These are phyloP conservation scores for Dryas integrifolia DNA, from an alignment of 331 rosid species.

Conservation along the genomic window DNA sequence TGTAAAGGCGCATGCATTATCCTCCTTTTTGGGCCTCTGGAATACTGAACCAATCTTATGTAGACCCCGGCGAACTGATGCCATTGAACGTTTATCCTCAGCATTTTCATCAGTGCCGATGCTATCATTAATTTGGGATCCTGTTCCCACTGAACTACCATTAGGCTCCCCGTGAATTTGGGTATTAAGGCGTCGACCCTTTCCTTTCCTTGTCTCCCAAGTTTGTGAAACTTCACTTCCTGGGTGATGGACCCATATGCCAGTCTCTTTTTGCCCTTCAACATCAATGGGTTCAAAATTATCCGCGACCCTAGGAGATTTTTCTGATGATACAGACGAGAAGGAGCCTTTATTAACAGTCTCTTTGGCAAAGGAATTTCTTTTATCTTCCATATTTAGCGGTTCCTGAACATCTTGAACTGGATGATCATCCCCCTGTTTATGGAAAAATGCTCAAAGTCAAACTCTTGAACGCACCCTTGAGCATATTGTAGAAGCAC, in stretches of 20 bases:
- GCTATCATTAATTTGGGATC: conserved; percentile 40
- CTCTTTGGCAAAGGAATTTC: conserved; percentile 46
- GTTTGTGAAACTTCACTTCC: conserved; percentile 71
- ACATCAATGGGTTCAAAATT: conserved; percentile 70
- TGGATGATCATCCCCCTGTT: conserved; percentile 48
- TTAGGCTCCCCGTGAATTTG: conserved; percentile 44
- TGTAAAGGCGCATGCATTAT: conserved; percentile 21
- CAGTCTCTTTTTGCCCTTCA: conserved; percentile 79
- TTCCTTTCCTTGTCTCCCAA: conserved; percentile 91
- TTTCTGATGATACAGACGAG: conserved; percentile 45
- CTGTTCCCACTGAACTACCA: conserved; percentile 36
- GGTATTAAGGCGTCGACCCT: conserved; percentile 64
- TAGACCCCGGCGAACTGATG: conserved; percentile 57
- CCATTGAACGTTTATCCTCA: conserved; percentile 45
- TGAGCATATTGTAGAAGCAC: not conserved
- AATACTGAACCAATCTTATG: conserved; percentile 64
- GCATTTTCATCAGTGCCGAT: conserved; percentile 57
- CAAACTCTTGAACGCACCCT: conserved; percentile 8
- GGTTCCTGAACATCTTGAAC: conserved; percentile 27
- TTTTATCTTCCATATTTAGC: conserved; percentile 34
- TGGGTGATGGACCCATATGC: conserved; percentile 91
- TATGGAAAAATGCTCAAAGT: conserved; percentile 24
- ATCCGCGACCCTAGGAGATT: conserved; percentile 52
- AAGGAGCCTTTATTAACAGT: conserved; percentile 41
- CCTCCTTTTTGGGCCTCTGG: conserved; percentile 45